phyloP scores from a whole-genome alignment of 192 early-diverging fungal species.

The Kickxella alabastrina region DNA sequence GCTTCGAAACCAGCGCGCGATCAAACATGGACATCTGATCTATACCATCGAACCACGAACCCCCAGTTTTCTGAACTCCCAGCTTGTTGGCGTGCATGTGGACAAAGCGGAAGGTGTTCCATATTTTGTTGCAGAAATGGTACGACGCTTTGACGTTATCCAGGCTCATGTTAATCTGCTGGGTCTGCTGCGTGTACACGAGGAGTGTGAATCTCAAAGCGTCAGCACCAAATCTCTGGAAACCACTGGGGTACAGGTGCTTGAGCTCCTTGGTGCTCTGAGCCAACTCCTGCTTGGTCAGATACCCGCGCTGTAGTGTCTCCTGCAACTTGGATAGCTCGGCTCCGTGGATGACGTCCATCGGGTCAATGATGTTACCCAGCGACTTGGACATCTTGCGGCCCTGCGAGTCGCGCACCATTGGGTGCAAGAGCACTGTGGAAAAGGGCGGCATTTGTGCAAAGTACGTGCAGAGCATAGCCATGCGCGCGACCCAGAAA shows the following conservation, averaged over 20 bases:
- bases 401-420: slow-evolving; percentile 69
- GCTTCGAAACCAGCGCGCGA: slow-evolving; percentile 77
- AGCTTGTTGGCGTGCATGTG: slow-evolving; percentile 30
- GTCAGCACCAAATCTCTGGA: slow-evolving; percentile 89
- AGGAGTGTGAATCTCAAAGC: slow-evolving; percentile 70
- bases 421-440: slow-evolving; percentile 86
- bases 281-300: slow-evolving; percentile 71
- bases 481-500: slow-evolving; percentile 98
- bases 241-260: slow-evolving; percentile 84
- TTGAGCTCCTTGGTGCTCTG: slow-evolving; percentile 61
- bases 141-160: slow-evolving; percentile 76
- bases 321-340: slow-evolving; percentile 58
- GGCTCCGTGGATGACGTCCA: slow-evolving; percentile 66
- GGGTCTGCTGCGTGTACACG: slow-evolving; percentile 68
- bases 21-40: slow-evolving; percentile 66
- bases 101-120: slow-evolving; percentile 75
- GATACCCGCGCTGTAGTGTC: slow-evolving; percentile 66
- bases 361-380: slow-evolving; percentile 75
- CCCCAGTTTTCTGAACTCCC: slow-evolving; percentile 1
- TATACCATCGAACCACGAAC: slow-evolving; percentile 16
- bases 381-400: slow-evolving; percentile 84
- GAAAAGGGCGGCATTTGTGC: slow-evolving; percentile 79
- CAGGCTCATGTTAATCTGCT: slow-evolving; percentile 93
- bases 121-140: slow-evolving; percentile 96
- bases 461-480: slow-evolving; percentile 88